A percentile compares a stretch with the other conserved stretches of the same genome.
phyloP scores from a whole-genome alignment of 495 filamentous ascomycete species.

The Mytilinidion resinicola region DNA sequence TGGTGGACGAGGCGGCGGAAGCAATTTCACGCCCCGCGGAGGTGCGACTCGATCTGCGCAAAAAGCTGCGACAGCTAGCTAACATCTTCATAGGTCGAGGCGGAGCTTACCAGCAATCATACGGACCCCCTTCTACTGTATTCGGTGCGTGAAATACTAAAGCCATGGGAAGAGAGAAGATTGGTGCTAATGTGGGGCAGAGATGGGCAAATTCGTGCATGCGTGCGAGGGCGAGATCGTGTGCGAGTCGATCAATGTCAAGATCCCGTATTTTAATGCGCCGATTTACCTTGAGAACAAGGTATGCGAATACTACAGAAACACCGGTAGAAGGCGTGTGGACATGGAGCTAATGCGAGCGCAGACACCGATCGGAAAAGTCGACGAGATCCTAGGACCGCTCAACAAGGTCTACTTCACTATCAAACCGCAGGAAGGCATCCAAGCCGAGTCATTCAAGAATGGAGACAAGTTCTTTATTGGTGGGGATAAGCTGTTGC shows the following conservation, averaged over 20 bases:
- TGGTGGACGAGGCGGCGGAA: constrained; percentile 25
- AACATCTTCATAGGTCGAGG: constrained; percentile 39
- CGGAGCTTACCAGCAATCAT: constrained; percentile 34
- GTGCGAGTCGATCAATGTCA: constrained; percentile 85
- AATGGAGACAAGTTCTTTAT: constrained; percentile 96
- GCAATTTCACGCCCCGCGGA: constrained; percentile 29
- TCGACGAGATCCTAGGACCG: constrained; percentile 91
- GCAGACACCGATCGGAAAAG: constrained; percentile 83
- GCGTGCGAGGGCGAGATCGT: constrained; percentile 94
- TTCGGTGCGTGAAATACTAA: constrained; percentile 42
- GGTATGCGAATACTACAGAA: constrained; percentile 38
- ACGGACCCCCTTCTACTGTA: constrained; percentile 62
- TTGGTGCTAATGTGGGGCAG: constrained; percentile 36
- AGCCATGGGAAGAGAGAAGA: not conserved
- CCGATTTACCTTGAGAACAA: constrained; percentile 99
- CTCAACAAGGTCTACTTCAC: constrained; percentile 98
- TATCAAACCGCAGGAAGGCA: constrained; percentile 91
- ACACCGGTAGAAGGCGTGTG: no score
- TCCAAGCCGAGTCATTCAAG: constrained; percentile 91
- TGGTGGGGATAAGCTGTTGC: constrained; percentile 85
- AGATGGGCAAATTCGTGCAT: constrained; percentile 92
- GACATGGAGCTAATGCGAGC: constrained; percentile 3
- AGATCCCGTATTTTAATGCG: constrained; percentile 98
- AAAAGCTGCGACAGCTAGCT: constrained; percentile 7
- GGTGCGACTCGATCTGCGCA: constrained; percentile 14